A percentile compares a stretch with the other conserved stretches of the same genome.
These are phyloP conservation scores for Funneliformis caledonium DNA, from an alignment of 371 early-diverging fungal species.

Conservation along the genomic window DNA sequence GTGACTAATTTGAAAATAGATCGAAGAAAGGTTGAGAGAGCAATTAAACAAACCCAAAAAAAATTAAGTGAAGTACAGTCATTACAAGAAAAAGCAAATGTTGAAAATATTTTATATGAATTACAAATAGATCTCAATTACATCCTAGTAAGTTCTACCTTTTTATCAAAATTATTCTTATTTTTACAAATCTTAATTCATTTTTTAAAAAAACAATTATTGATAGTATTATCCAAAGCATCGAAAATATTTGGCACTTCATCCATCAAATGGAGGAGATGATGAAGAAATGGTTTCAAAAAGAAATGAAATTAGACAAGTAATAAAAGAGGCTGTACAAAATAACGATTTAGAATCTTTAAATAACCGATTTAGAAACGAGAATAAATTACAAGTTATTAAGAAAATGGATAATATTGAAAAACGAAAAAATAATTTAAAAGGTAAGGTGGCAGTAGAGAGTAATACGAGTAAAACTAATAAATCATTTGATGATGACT, in stretches of 20 bases:
- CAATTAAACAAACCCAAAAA: slow-evolving; percentile 18
- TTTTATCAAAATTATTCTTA: too few species aligned
- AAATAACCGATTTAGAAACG: slow-evolving; percentile 18
- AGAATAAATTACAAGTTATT: neutral
- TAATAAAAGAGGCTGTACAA: slow-evolving; percentile 13
- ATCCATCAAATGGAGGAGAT: slow-evolving; percentile 15
- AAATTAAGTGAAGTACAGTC: neutral
- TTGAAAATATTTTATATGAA: neutral
- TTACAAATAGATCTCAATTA: slow-evolving; percentile 28
- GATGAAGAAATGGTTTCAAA: slow-evolving; percentile 3
- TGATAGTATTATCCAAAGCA: slow-evolving; percentile 11
- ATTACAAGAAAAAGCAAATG: neutral
- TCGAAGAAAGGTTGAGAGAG: slow-evolving; percentile 14
- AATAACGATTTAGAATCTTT: slow-evolving; percentile 21
- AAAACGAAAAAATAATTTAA: neutral
- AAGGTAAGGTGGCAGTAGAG: neutral
- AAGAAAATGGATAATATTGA: neutral
- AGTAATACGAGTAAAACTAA: neutral
- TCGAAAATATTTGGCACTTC: slow-evolving; percentile 27
- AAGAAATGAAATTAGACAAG: slow-evolving; percentile 15
- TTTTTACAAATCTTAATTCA: too few species aligned
- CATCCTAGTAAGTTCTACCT: slow-evolving; percentile 2
- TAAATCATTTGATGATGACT: neutral
- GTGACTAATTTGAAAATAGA: neutral
- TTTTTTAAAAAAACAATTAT: too few species aligned